phyloP scores from a whole-genome alignment of 176 grass and related monocot genomes.

The Oryza rufipogon region DNA sequence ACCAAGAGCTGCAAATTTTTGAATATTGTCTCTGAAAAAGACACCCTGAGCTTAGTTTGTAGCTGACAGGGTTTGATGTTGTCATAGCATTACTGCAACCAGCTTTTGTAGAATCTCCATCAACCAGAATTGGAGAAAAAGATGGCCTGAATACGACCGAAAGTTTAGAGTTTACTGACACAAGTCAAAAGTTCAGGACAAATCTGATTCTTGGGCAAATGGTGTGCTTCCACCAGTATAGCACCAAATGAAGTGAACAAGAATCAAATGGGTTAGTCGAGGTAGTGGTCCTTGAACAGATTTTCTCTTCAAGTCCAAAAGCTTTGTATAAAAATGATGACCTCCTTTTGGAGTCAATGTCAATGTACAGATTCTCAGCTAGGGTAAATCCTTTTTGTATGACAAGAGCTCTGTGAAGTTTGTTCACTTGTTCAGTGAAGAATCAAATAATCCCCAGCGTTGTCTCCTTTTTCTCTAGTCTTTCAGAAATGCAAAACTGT shows the following conservation, averaged over 20 bases:
- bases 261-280: neutral
- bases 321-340: neutral
- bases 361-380: conserved; percentile 38
- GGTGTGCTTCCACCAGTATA: neutral
- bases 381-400: conserved; percentile 1
- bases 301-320: neutral
- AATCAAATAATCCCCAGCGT: neutral
- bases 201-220: conserved; percentile 14
- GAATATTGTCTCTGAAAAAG: neutral
- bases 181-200: conserved; percentile 24
- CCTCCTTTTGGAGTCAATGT: conserved; percentile 19
- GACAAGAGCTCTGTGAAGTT: neutral
- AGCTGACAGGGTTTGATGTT: neutral
- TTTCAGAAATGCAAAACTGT: neutral
- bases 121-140: conserved; percentile 23
- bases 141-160: conserved; percentile 9
- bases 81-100: conserved; percentile 1
- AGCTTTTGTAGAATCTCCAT: conserved; percentile 25
- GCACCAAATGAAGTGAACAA: conserved; percentile 25
- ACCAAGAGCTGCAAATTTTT: conserved; percentile 44
- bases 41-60: conserved; percentile 2
- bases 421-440: conserved; percentile 4
- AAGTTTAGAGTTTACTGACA: conserved; percentile 14
- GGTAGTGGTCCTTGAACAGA: conserved; percentile 24
- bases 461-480: neutral